Percentiles rank a stretch among this genome's conserved stretches.
phyloP scores from a whole-genome alignment of 2,329 filamentous ascomycete genomes.

The Aspergillus persii region DNA sequence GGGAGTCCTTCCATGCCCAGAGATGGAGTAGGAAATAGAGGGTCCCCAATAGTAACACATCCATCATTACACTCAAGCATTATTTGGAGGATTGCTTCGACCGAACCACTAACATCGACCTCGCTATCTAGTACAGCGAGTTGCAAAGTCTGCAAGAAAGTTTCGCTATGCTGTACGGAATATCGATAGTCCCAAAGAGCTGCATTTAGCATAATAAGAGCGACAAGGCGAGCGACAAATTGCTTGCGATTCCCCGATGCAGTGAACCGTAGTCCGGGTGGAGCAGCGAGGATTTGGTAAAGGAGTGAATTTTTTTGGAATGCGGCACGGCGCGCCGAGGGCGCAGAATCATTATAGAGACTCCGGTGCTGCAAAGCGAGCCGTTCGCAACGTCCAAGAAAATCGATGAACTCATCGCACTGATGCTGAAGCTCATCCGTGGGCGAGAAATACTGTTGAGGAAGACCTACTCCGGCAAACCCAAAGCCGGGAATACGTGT shows the following conservation, averaged over 20 bases:
- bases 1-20: conserved; percentile 3
- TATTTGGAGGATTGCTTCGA: conserved; percentile 41
- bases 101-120: conserved; percentile 36
- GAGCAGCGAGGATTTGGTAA: conserved; percentile 32
- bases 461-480: neutral
- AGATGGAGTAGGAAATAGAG: neutral
- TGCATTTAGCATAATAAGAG: conserved; percentile 38
- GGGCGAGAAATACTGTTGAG: conserved; percentile 13
- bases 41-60: neutral
- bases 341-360: conserved; percentile 14
- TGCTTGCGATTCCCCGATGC: conserved; percentile 39
- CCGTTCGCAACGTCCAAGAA: conserved; percentile 38
- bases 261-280: conserved; percentile 32
- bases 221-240: conserved; percentile 35
- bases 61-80: conserved; percentile 37
- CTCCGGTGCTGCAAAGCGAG: conserved; percentile 31
- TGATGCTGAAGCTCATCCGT: conserved; percentile 34
- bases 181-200: conserved; percentile 42
- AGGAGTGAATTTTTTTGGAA: conserved; percentile 33
- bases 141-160: conserved; percentile 34
- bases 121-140: conserved; percentile 34
- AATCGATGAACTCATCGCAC: conserved; percentile 38
- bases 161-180: conserved; percentile 25
- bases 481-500: neutral
- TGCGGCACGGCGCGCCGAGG: conserved; percentile 25